These are phyloP conservation scores for Inosperma sp. DNA, from an alignment of 768 basidiomycete species.

Conservation along the genomic window DNA sequence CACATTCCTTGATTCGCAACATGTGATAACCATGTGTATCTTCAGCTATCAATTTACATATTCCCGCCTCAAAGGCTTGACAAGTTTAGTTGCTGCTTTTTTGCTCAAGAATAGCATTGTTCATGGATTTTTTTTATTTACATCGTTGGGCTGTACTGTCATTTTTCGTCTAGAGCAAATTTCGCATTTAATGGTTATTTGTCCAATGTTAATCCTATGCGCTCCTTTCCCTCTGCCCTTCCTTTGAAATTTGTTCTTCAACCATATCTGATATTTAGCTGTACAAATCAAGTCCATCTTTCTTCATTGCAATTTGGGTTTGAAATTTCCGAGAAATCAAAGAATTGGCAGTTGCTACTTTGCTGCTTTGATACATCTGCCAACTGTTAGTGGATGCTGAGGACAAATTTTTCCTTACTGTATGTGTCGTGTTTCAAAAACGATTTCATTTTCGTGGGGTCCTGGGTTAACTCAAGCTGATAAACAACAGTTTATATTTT, in stretches of 20 bases:
- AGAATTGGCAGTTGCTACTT: too few species aligned
- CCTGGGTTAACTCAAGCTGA: too few species aligned
- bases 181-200: slow-evolving; percentile 2
- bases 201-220: background rate
- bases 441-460: too few species aligned
- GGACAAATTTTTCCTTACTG: too few species aligned
- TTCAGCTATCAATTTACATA: slow-evolving; percentile 83
- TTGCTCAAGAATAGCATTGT: background rate
- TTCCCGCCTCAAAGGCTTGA: slow-evolving; percentile 76
- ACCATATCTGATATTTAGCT: too few species aligned
- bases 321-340: too few species aligned
- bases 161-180: background rate
- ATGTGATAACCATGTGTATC: slow-evolving; percentile 8
- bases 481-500: too few species aligned
- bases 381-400: too few species aligned
- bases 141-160: background rate
- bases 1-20: background rate
- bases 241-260: background rate
- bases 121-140: background rate
- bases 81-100: slow-evolving; percentile 10
- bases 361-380: too few species aligned
- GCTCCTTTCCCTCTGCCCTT: background rate
- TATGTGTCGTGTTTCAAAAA: too few species aligned
- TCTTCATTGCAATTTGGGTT: too few species aligned
- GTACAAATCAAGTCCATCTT: too few species aligned